Evolutionary conservation across 306 rosid species (phyloP).

Genomic region (Lotus japonicus): DNA sequence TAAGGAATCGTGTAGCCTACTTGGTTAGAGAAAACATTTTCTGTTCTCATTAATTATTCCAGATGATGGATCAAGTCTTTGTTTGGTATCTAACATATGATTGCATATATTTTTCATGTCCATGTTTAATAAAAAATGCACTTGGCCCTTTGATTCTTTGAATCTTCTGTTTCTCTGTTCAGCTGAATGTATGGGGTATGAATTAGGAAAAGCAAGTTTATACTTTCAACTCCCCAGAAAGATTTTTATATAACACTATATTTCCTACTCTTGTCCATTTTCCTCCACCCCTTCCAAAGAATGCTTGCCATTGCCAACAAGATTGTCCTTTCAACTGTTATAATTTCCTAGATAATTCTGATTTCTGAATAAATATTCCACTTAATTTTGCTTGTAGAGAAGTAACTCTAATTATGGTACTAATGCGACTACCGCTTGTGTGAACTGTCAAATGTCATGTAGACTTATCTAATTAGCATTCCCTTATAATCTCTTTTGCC

Average conservation of each 20-base stretch:
- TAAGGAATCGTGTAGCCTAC: not conserved
- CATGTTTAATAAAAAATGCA: not conserved
- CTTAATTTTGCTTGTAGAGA: not conserved
- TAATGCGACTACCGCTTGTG: not conserved
- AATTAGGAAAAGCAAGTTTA: not conserved
- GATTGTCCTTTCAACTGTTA: not conserved
- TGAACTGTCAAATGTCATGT: not conserved
- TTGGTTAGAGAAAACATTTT: not conserved
- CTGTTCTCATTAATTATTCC: not conserved
- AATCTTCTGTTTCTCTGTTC: slow-evolving; percentile 1
- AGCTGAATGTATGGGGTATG: not conserved
- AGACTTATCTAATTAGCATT: not conserved
- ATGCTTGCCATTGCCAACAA: not conserved
- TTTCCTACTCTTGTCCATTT: not conserved
- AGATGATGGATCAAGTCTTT: slow-evolving; percentile 3
- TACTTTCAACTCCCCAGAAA: not conserved
- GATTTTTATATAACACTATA: not conserved
- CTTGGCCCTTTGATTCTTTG: not conserved
- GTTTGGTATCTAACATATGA: not conserved
- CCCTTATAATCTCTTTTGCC: not conserved
- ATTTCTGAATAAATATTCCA: not conserved
- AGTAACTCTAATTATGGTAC: not conserved
- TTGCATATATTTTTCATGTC: not conserved
- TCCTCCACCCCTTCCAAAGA: not conserved
- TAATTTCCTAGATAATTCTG: not conserved